phyloP scores from a whole-genome alignment of 805 yeast species.

The Lachancea sp. region DNA sequence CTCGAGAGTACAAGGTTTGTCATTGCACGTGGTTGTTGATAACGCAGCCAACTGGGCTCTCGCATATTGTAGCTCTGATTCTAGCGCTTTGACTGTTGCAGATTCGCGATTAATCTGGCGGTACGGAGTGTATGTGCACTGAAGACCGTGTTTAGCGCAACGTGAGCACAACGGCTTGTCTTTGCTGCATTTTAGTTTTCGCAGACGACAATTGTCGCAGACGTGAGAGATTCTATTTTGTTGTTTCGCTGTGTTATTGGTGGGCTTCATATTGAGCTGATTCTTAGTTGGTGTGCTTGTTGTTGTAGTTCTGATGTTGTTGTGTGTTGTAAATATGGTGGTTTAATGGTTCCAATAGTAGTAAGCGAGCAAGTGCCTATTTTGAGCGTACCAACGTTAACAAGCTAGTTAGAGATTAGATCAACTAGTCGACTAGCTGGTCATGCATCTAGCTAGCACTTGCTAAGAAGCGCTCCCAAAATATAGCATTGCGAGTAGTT shows the following conservation, averaged over 20 bases:
- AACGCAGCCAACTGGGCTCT: slow-evolving; percentile 3
- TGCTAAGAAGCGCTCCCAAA: neutral
- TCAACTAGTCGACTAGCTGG: too few relatives aligned
- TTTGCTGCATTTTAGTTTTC: slow-evolving; percentile 8
- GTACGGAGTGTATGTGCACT: slow-evolving; percentile 9
- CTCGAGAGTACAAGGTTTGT: neutral
- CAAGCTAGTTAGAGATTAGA: too few relatives aligned
- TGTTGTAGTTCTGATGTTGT: slow-evolving; percentile 3
- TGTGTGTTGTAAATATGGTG: neutral
- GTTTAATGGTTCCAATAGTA: neutral
- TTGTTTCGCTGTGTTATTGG: neutral
- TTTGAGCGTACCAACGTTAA: too few relatives aligned
- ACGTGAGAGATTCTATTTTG: slow-evolving; percentile 6
- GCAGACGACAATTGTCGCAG: slow-evolving; percentile 9
- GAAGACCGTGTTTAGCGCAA: slow-evolving; percentile 6
- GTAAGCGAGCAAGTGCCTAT: slow-evolving; percentile 6
- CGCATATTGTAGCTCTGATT: slow-evolving; percentile 2
- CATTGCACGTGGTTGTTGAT: neutral
- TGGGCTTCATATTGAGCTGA: slow-evolving; percentile 2
- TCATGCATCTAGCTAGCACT: neutral
- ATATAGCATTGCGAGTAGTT: slow-evolving; percentile 6
- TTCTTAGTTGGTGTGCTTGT: neutral
- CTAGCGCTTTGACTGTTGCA: slow-evolving; percentile 3
- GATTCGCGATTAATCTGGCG: slow-evolving; percentile 3
- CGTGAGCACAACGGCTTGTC: slow-evolving; percentile 7